Evolutionary conservation across 1,284 basidiomycete genomes (phyloP).

Genomic region (Ceratobasidium sp.): DNA sequence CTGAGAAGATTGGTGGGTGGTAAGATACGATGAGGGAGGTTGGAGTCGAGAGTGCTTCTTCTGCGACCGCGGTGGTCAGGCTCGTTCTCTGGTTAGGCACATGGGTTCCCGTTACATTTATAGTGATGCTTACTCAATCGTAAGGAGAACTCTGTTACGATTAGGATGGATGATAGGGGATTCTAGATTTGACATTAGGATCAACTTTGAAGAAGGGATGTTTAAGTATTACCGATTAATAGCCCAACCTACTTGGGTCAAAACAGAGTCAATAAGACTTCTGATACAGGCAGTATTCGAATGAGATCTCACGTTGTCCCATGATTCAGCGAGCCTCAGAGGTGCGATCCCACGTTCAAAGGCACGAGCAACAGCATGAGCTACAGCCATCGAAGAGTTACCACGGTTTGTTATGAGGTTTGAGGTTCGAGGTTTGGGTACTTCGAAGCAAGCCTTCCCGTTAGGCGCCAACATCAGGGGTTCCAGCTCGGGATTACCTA

Average conservation of each 20-base stretch:
- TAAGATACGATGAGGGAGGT: constrained; percentile 85
- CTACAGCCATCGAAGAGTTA: constrained; percentile 30
- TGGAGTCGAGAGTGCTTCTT: constrained; percentile 77
- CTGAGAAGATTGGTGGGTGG: constrained; percentile 91
- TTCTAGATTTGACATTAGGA: constrained; percentile 65
- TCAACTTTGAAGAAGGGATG: constrained; percentile 27
- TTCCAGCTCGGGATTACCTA: too few species aligned
- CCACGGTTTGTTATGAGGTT: too few species aligned
- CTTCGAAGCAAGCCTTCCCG: too few species aligned
- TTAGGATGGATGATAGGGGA: constrained; percentile 73
- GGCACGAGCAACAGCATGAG: constrained; percentile 55
- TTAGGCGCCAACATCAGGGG: too few species aligned
- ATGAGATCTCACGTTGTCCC: constrained; percentile 84
- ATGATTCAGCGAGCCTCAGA: constrained; percentile 84
- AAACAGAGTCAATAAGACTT: constrained; percentile 47
- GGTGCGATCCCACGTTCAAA: constrained; percentile 86
- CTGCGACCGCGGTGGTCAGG: constrained; percentile 81
- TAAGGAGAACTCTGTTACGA: constrained; percentile 79
- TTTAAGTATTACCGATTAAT: constrained; percentile 72
- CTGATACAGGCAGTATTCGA: constrained; percentile 13
- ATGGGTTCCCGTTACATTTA: too few species aligned
- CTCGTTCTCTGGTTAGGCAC: constrained; percentile 60
- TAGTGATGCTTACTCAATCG: constrained; percentile 90
- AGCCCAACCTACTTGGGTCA: constrained; percentile 79
- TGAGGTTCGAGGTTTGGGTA: too few species aligned